Evolutionary conservation across 2,329 filamentous ascomycete genomes (phyloP).

Genomic region (Aphanocladium album): DNA sequence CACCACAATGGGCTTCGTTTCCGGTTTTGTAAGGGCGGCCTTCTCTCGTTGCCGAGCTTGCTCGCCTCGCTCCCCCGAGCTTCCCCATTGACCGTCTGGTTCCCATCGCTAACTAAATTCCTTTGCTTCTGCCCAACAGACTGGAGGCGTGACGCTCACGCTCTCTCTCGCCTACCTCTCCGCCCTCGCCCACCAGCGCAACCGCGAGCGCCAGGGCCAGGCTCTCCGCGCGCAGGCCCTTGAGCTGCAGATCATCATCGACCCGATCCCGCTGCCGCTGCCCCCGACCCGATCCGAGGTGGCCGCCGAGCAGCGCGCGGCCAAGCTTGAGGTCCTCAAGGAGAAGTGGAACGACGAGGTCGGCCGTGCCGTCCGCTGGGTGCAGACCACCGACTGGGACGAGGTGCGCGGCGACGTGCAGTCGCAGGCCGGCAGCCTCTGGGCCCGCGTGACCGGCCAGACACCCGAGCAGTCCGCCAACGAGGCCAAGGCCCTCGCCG

Average conservation of each 20-base stretch:
- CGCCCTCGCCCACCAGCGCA: constrained; percentile 63
- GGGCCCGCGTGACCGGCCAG: constrained; percentile 34
- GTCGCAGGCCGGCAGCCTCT: constrained; percentile 40
- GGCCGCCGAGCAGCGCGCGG: constrained; percentile 46
- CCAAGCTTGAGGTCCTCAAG: constrained; percentile 63
- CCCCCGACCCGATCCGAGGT: constrained; percentile 47
- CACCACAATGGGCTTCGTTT: constrained; percentile 62
- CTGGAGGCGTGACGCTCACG: constrained; percentile 71
- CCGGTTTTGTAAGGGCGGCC: constrained; percentile 61
- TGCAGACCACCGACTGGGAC: constrained; percentile 62
- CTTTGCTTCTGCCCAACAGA: constrained; percentile 41
- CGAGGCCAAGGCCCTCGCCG: constrained; percentile 26
- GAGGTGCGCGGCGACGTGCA: constrained; percentile 56
- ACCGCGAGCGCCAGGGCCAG: constrained; percentile 55
- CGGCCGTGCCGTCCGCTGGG: constrained; percentile 59
- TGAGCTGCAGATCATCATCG: constrained; percentile 48
- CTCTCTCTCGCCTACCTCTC: constrained; percentile 69
- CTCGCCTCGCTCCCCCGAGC: not conserved
- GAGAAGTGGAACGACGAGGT: constrained; percentile 75
- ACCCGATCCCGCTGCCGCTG: constrained; percentile 41
- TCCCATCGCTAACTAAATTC: not conserved
- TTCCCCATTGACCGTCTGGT: not conserved
- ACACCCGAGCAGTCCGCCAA: constrained; percentile 20
- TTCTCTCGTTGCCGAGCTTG: not conserved
- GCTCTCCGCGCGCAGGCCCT: constrained; percentile 53